Conservation (phyloP, 495 filamentous ascomycete genomes). For the Cryomyces antarcticus region DNA sequence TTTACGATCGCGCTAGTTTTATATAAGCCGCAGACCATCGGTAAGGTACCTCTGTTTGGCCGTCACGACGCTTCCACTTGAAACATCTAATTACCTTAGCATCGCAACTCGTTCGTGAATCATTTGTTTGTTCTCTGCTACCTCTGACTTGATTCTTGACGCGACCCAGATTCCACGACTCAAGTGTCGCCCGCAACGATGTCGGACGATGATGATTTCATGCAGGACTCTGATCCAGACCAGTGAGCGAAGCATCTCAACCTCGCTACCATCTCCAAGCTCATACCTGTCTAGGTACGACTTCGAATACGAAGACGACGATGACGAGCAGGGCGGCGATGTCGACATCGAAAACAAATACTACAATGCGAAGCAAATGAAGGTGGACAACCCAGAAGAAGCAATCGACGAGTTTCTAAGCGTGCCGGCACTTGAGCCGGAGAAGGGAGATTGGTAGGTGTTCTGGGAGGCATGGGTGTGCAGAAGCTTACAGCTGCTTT, state of each 20-base stretch:
- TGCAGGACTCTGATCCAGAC: slow-evolving; percentile 93
- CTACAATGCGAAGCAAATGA: slow-evolving; percentile 97
- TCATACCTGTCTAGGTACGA: slow-evolving; percentile 82
- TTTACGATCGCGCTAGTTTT: no score
- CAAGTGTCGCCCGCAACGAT: slow-evolving; percentile 41
- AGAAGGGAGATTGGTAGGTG: slow-evolving; percentile 81
- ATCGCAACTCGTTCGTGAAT: no score
- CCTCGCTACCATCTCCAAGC: slow-evolving; percentile 5
- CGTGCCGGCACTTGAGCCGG: slow-evolving; percentile 61
- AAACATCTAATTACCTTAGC: no score
- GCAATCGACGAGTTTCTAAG: slow-evolving; percentile 83
- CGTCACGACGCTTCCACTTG: no score
- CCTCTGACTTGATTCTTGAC: no score
- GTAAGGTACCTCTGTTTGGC: no score
- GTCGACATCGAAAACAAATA: slow-evolving; percentile 98
- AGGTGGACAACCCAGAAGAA: slow-evolving; percentile 64
- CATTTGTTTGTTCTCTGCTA: no score
- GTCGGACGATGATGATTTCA: slow-evolving; percentile 96
- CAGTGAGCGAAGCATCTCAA: slow-evolving; percentile 40
- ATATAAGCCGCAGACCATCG: no score
- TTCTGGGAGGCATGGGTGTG: no score
- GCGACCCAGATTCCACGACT: no score
- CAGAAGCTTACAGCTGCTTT: no score
- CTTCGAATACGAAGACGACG: slow-evolving; percentile 86
- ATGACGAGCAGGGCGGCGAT: slow-evolving; percentile 71